Conservation (phyloP, 192 early-diverging fungal genomes). For the Linnemannia schmuckeri region DNA sequence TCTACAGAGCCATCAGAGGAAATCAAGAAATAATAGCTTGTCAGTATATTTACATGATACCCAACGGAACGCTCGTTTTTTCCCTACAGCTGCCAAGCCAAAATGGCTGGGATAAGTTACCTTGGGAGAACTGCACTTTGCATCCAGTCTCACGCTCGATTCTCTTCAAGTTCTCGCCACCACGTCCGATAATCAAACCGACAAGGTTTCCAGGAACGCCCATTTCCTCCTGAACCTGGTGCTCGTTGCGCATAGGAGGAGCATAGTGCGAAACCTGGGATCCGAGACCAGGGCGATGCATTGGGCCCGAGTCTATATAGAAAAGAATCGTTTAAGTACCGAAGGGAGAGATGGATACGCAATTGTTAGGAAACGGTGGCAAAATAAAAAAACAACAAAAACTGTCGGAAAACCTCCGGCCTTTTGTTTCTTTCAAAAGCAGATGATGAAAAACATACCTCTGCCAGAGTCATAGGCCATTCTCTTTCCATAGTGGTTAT, state of each 20-base stretch:
- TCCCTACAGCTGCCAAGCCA: neutral
- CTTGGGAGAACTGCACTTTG: conserved; percentile 79
- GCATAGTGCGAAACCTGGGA: conserved; percentile 51
- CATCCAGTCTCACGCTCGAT: conserved; percentile 82
- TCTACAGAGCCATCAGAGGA: conserved; percentile 22
- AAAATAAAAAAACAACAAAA: neutral
- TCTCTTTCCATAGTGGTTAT: conserved; percentile 55
- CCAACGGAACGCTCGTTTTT: neutral
- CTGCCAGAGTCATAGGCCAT: conserved; percentile 57
- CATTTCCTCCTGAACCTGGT: conserved; percentile 64
- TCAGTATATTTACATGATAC: neutral
- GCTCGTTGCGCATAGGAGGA: conserved; percentile 45
- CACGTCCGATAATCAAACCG: conserved; percentile 85
- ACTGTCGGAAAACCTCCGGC: neutral
- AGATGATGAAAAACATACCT: conserved; percentile 23
- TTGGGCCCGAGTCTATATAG: conserved; percentile 39
- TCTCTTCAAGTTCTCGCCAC: conserved; percentile 82
- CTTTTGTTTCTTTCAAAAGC: neutral
- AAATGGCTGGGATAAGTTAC: conserved; percentile 1
- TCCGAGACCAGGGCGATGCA: conserved; percentile 46
- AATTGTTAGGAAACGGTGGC: neutral
- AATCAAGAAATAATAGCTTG: neutral
- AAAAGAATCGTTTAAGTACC: conserved; percentile 13
- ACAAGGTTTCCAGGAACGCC: conserved; percentile 74
- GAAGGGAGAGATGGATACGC: neutral